phyloP scores from a whole-genome alignment of 2,329 filamentous ascomycete genomes.

The Xylariaceae sp. region DNA sequence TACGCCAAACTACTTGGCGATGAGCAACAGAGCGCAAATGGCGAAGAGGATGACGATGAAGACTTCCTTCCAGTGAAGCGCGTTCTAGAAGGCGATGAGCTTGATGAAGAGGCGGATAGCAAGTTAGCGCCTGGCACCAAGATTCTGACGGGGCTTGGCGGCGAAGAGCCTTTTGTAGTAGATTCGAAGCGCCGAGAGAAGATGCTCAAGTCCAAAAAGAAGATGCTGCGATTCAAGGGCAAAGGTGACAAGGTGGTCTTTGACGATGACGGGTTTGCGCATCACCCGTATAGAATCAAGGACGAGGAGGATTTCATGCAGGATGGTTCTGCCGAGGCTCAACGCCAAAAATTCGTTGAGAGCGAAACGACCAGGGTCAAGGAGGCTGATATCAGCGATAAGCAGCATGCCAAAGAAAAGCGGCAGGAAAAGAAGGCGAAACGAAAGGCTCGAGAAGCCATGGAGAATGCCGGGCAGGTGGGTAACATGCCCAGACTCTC shows the following conservation, averaged over 20 bases:
- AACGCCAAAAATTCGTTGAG: constrained; percentile 77
- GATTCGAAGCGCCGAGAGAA: constrained; percentile 97
- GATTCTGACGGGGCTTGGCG: constrained; percentile 67
- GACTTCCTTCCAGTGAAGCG: constrained; percentile 91
- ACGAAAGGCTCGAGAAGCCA: constrained; percentile 66
- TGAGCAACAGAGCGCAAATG: constrained; percentile 49
- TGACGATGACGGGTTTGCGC: constrained; percentile 86
- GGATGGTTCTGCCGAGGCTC: constrained; percentile 74
- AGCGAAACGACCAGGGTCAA: constrained; percentile 72
- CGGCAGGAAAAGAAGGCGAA: constrained; percentile 75
- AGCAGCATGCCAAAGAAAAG: constrained; percentile 77
- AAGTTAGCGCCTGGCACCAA: constrained; percentile 51
- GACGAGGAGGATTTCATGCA: constrained; percentile 79
- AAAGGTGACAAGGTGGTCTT: constrained; percentile 84
- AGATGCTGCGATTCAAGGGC: constrained; percentile 87
- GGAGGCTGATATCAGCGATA: constrained; percentile 80
- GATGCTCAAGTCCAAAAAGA: constrained; percentile 92
- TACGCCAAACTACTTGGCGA: constrained; percentile 83
- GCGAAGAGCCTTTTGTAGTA: constrained; percentile 74
- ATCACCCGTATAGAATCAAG: constrained; percentile 85
- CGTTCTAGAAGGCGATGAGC: constrained; percentile 72
- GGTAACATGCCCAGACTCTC: constrained; percentile 41
- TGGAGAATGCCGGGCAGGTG: constrained; percentile 45
- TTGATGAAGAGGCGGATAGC: constrained; percentile 52
- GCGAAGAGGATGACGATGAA: constrained; percentile 60